Evolutionary conservation across 306 rosid genomes (phyloP).

Genomic region (Dalbergia cochinchinensis): DNA sequence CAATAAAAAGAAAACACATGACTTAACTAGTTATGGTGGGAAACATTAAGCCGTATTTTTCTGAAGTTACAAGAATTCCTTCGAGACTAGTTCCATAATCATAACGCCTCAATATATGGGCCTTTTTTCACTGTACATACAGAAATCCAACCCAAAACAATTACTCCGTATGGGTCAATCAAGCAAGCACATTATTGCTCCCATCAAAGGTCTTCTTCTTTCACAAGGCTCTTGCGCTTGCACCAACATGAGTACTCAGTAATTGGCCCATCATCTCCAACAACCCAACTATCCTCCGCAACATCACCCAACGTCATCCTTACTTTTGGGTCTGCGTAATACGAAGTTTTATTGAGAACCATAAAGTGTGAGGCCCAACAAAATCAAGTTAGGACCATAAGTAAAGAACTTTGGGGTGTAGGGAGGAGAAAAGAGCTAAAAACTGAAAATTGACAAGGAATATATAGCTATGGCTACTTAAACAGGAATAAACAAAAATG

Average conservation of each 20-base stretch:
- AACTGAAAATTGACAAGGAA: background rate
- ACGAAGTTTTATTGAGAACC: constrained; percentile 12
- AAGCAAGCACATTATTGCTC: constrained; percentile 46
- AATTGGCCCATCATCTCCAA: constrained; percentile 83
- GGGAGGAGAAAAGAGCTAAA: background rate
- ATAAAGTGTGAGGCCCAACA: background rate
- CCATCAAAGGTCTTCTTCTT: constrained; percentile 52
- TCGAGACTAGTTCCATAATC: constrained; percentile 19
- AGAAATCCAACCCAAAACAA: constrained; percentile 49
- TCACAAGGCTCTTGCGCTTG: constrained; percentile 59
- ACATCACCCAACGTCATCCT: constrained; percentile 78
- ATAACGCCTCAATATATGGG: constrained; percentile 16
- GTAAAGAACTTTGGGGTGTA: background rate
- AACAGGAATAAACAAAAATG: background rate
- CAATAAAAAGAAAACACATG: background rate
- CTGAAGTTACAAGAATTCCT: constrained; percentile 39
- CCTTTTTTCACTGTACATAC: constrained; percentile 50
- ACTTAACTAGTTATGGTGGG: constrained; percentile 8
- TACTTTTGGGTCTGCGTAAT: constrained; percentile 66
- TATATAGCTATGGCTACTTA: background rate
- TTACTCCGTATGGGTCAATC: constrained; percentile 51
- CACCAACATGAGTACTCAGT: constrained; percentile 83
- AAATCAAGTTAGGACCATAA: constrained; percentile 16
- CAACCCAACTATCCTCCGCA: constrained; percentile 76
- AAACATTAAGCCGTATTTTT: constrained; percentile 13